These are phyloP conservation scores for Mycocentrospora acerina DNA, from an alignment of 2,329 filamentous ascomycete genomes.

Conservation along the genomic window DNA sequence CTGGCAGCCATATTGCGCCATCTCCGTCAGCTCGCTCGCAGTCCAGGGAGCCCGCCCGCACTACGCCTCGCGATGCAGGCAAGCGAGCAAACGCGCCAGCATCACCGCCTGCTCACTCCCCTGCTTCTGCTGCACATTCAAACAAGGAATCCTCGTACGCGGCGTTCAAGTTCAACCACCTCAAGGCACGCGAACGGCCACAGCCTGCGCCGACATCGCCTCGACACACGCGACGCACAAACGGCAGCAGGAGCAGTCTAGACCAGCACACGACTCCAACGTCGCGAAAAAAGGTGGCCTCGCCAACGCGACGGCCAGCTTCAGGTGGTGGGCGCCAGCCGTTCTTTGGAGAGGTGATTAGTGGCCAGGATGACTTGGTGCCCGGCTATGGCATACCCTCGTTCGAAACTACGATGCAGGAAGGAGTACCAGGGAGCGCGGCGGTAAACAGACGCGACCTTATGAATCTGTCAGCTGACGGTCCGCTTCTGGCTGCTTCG, in stretches of 20 bases:
- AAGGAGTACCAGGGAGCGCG: slow-evolving; percentile 11
- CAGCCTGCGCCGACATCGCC: slow-evolving; percentile 37
- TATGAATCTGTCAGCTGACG: slow-evolving; percentile 9
- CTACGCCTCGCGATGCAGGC: slow-evolving; percentile 13
- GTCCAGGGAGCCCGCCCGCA: slow-evolving; percentile 15
- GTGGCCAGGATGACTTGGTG: slow-evolving; percentile 28
- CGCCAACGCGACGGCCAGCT: slow-evolving; percentile 24
- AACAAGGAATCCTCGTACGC: slow-evolving; percentile 36
- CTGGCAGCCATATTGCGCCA: slow-evolving; percentile 24
- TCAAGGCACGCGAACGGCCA: slow-evolving; percentile 38
- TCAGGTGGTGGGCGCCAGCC: slow-evolving; percentile 28
- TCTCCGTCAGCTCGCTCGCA: slow-evolving; percentile 21
- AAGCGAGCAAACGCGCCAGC: slow-evolving; percentile 18
- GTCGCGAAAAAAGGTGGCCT: slow-evolving; percentile 23
- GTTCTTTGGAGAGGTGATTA: slow-evolving; percentile 41
- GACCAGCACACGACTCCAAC: slow-evolving; percentile 27
- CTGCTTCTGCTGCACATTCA: slow-evolving; percentile 29
- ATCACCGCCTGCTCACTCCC: slow-evolving; percentile 28
- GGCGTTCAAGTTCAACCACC: slow-evolving; percentile 38
- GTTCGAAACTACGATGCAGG: slow-evolving; percentile 16
- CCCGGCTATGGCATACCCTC: slow-evolving; percentile 40
- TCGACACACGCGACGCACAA: slow-evolving; percentile 24
- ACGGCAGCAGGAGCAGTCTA: slow-evolving; percentile 28
- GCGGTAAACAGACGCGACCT: slow-evolving; percentile 9
- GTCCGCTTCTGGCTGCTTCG: slow-evolving; percentile 14